Base-by-base conservation (phyloP, 257 asterid species). In the Gardenia jasminoides region DNA sequence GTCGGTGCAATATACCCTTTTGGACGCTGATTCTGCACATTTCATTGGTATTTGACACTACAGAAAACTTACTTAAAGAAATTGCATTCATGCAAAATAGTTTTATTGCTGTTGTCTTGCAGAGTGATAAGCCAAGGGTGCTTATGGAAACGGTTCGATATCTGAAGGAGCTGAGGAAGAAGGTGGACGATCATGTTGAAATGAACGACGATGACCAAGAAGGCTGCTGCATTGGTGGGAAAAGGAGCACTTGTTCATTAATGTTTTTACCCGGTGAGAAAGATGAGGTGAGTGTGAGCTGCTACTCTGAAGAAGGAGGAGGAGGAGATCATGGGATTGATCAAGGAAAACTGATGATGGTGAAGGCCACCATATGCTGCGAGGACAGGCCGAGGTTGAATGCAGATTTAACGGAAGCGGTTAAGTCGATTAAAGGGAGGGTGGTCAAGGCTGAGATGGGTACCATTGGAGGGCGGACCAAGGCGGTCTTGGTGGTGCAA, bases 381-480 rank as follows among this genome's bases (percentile, higher is more conserved):
- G 87, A 83, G 46, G 89, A 86, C 16, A 81, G 89, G 52, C 78
- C 74, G 50, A 78, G 82, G 16, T 12, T 86, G 79, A 83, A 81
- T 20, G 65, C 58, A 16, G 85, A 84, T 28, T 56, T 83, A 73
- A 59, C 84, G 0, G 78, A 67, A 26, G 89, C 86, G 13, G 73
- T 86, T 9, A 48, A 8, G 6, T 83, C 81, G 13, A 77, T 65
- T 44, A 76, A 81, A 50, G 89, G 82, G 19, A 52, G 46, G 79
- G 76, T 82, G 74, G 83, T 83, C 28, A 83, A 64, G 76, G 89
- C 85, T 47, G 89, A 86, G 69, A 86, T 86, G 86, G 84, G 84
- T 9, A 83, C 87, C 46, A 65, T 83, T 3, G 89, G 89, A 39
- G 86, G 88, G 33, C 67, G 89, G 86, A 83, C 85, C 7, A 86